Conservation (phyloP, 495 filamentous ascomycete genomes). For the Beverwykella pulmonaria region DNA sequence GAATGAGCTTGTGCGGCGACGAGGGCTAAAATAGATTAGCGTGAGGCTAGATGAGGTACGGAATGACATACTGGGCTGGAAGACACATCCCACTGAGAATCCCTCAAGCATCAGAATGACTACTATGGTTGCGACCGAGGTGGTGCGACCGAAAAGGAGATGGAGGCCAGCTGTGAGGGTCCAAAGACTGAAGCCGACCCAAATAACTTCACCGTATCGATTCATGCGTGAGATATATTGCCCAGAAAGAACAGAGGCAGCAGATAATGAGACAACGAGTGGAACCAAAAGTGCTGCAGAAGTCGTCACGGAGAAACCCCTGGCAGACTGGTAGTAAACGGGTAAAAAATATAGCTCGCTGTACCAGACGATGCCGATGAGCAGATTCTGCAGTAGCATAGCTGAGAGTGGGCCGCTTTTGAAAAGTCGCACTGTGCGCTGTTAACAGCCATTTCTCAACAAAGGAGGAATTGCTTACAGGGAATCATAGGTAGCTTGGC, state of each 20-base stretch:
- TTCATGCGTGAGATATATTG: constrained; percentile 58
- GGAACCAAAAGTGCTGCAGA: constrained; percentile 53
- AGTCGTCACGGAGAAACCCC: constrained; percentile 37
- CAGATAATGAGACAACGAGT: constrained; percentile 55
- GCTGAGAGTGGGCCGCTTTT: constrained; percentile 54
- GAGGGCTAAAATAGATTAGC: not conserved
- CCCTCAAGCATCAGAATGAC: constrained; percentile 7
- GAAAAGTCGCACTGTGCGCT: constrained; percentile 52
- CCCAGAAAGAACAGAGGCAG: constrained; percentile 54
- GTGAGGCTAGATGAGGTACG: not conserved
- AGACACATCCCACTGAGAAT: constrained; percentile 10
- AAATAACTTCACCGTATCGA: constrained; percentile 59
- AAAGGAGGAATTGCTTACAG: not conserved
- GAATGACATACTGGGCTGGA: constrained; percentile 14
- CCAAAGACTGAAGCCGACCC: constrained; percentile 50
- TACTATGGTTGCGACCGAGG: not conserved
- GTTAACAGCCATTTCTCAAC: not conserved
- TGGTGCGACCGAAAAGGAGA: not conserved
- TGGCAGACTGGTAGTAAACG: constrained; percentile 49
- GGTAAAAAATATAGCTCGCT: constrained; percentile 52
- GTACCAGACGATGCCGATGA: constrained; percentile 61
- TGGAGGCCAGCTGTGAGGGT: constrained; percentile 10
- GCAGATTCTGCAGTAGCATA: constrained; percentile 44
- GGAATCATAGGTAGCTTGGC: constrained; percentile 43
- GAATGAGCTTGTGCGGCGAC: constrained; percentile 15